Conservation (phyloP, 345 rosid genomes). For the Pugionium cornutum region DNA sequence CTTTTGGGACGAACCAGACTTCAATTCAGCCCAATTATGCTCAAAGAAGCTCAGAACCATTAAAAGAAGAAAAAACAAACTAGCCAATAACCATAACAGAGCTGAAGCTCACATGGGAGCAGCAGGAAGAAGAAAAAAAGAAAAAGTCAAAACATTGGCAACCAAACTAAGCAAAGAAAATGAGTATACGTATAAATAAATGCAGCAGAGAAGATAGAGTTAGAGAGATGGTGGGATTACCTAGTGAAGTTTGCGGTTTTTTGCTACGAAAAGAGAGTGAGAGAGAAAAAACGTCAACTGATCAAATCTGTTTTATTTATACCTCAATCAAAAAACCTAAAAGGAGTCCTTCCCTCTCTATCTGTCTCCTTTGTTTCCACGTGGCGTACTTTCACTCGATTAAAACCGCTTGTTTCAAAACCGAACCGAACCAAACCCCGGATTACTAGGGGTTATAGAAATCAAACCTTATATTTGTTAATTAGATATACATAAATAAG, state of each 20-base stretch:
- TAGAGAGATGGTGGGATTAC: constrained; percentile 29
- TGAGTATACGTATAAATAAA: not conserved
- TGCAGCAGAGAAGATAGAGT: too few relatives aligned
- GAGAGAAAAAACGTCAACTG: constrained; percentile 28
- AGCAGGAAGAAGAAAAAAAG: not conserved
- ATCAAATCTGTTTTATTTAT: constrained; percentile 28
- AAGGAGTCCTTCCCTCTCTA: constrained; percentile 42
- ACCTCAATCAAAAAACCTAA: constrained; percentile 39
- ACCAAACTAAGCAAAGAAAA: constrained; percentile 10
- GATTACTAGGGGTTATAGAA: constrained; percentile 27
- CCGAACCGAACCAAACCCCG: constrained; percentile 24
- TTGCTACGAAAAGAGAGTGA: constrained; percentile 39
- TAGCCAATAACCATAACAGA: constrained; percentile 11
- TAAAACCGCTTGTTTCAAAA: not conserved
- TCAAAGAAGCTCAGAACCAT: not conserved
- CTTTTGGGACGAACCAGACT: constrained; percentile 8
- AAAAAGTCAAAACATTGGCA: constrained; percentile 4
- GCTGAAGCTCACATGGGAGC: constrained; percentile 19
- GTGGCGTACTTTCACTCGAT: constrained; percentile 12
- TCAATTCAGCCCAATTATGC: constrained; percentile 19
- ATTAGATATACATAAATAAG: not conserved
- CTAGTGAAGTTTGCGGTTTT: constrained; percentile 7
- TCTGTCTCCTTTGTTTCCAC: constrained; percentile 32
- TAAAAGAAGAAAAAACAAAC: not conserved
- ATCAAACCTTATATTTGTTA: not conserved